phyloP scores from a whole-genome alignment of 169 alveolate genomes.

The Babesia ovata region DNA sequence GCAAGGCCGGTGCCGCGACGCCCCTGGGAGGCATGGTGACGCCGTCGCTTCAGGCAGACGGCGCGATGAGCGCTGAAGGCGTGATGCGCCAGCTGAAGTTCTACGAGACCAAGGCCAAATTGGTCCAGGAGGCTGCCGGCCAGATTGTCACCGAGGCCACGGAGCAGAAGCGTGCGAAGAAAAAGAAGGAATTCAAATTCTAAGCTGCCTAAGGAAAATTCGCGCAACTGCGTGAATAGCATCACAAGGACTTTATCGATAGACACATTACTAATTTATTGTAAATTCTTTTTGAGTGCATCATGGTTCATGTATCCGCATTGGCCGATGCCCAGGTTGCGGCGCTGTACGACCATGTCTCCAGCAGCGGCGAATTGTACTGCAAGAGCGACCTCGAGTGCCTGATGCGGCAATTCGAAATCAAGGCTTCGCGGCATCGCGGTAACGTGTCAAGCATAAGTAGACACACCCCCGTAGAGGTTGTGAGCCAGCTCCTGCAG shows the following conservation, averaged over 20 bases:
- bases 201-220: slow-evolving; percentile 22
- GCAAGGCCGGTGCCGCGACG: slow-evolving; percentile 54
- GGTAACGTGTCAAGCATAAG: not conserved
- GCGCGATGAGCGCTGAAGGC: slow-evolving; percentile 50
- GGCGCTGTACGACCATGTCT: not conserved
- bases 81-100: slow-evolving; percentile 65
- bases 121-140: slow-evolving; percentile 75
- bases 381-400: slow-evolving; percentile 10
- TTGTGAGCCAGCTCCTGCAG: not conserved
- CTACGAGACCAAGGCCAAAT: slow-evolving; percentile 74
- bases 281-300: not conserved
- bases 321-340: slow-evolving; percentile 21
- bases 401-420: slow-evolving; percentile 2
- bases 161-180: slow-evolving; percentile 70
- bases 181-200: slow-evolving; percentile 75
- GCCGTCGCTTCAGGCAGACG: slow-evolving; percentile 56
- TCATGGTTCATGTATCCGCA: not conserved
- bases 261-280: not conserved
- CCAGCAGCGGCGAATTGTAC: slow-evolving; percentile 2
- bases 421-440: not conserved
- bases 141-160: slow-evolving; percentile 62
- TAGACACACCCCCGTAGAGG: not conserved
- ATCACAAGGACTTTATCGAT: no score
- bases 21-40: slow-evolving; percentile 66
- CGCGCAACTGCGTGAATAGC: not conserved